phyloP scores from a whole-genome alignment of 208 protist species.

The Crithidia fasciculata region DNA sequence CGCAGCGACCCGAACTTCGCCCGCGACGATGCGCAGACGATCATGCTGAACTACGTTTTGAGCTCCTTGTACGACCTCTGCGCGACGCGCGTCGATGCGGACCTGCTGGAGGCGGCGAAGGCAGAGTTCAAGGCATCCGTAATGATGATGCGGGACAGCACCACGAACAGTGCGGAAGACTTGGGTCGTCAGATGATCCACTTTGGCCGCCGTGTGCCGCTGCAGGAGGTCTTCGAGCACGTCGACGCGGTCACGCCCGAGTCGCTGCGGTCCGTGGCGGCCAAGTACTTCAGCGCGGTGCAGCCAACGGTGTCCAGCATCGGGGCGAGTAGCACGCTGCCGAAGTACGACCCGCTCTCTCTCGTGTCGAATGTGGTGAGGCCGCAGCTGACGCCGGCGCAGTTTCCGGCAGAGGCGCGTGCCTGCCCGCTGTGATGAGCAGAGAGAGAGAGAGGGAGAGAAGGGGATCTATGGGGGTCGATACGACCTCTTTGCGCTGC shows the following conservation, averaged over 20 bases:
- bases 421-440: conserved; percentile 18
- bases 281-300: conserved; percentile 64
- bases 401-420: conserved; percentile 26
- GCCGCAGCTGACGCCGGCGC: conserved; percentile 43
- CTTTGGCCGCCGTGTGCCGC: conserved; percentile 82
- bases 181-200: conserved; percentile 97
- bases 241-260: conserved; percentile 93
- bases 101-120: conserved; percentile 94
- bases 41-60: conserved; percentile 76
- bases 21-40: conserved; percentile 70
- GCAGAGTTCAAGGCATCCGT: conserved; percentile 92
- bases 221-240: conserved; percentile 92
- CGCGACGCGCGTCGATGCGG: conserved; percentile 55
- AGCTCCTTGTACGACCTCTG: conserved; percentile 75
- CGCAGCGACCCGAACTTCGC: conserved; percentile 28
- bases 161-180: conserved; percentile 95
- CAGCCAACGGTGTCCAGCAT: conserved; percentile 81
- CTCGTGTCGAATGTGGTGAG: conserved; percentile 38
- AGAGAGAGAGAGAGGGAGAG: background rate
- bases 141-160: conserved; percentile 95
- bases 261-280: conserved; percentile 76
- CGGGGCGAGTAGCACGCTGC: conserved; percentile 64
- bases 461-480: too few relatives aligned
- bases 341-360: conserved; percentile 59
- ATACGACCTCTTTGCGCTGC: background rate